phyloP scores from a whole-genome alignment of 2,329 filamentous ascomycete species.

The Fusarium verrucosum region DNA sequence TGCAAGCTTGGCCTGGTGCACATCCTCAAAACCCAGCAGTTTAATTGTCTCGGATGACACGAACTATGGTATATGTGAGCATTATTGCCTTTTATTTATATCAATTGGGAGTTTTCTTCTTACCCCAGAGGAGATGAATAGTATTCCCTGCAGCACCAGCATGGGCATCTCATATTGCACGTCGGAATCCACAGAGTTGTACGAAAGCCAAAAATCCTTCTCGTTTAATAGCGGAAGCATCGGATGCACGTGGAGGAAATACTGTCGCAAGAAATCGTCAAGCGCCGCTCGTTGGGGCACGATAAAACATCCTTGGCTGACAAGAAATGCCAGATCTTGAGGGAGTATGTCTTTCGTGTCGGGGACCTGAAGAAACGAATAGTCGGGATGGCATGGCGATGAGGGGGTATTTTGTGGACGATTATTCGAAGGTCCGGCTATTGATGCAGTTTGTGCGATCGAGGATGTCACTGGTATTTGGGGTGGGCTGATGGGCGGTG shows the following conservation, averaged over 20 bases:
- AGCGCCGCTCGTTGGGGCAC: slow-evolving; percentile 37
- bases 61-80: slow-evolving; percentile 22
- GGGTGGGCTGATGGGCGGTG: not conserved
- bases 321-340: slow-evolving; percentile 40
- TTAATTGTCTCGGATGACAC: slow-evolving; percentile 32
- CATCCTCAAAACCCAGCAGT: slow-evolving; percentile 34
- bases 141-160: slow-evolving; percentile 35
- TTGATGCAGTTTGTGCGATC: not conserved
- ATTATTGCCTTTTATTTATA: accelerated
- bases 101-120: not conserved
- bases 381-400: slow-evolving; percentile 30
- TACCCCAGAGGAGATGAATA: slow-evolving; percentile 40
- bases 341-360: slow-evolving; percentile 34
- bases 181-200: slow-evolving; percentile 24
- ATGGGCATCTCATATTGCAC: slow-evolving; percentile 30
- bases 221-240: slow-evolving; percentile 43
- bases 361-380: slow-evolving; percentile 38
- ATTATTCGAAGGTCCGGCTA: not conserved
- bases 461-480: not conserved
- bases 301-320: slow-evolving; percentile 42
- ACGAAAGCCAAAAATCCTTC: slow-evolving; percentile 39
- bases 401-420: not conserved
- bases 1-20: slow-evolving; percentile 38
- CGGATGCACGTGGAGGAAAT: slow-evolving; percentile 45
- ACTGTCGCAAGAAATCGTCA: slow-evolving; percentile 44